These are phyloP conservation scores for Sarcodon aspratus DNA, from an alignment of 768 basidiomycete genomes.

Conservation along the genomic window DNA sequence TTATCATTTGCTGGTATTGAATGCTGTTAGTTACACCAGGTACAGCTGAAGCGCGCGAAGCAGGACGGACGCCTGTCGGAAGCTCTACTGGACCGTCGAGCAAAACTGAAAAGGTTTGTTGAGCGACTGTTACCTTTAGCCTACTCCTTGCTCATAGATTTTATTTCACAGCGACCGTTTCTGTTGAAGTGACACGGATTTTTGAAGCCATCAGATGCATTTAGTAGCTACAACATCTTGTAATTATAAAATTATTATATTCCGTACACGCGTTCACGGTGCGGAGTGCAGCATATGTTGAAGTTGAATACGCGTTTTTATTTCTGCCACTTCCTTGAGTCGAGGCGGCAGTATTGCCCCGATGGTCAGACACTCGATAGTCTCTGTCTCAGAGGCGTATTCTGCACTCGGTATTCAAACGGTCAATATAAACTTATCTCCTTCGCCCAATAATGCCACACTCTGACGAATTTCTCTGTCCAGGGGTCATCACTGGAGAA, in stretches of 20 bases:
- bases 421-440: slow-evolving; percentile 20
- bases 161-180: slow-evolving; percentile 28
- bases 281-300: no score
- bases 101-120: slow-evolving; percentile 70
- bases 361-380: slow-evolving; percentile 24
- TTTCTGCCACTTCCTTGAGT: not conserved
- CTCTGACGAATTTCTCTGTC: not conserved
- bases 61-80: slow-evolving; percentile 78
- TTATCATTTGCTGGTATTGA: slow-evolving; percentile 1
- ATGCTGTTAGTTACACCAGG: slow-evolving; percentile 2
- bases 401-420: slow-evolving; percentile 39
- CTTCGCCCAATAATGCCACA: not conserved
- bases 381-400: slow-evolving; percentile 25
- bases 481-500: slow-evolving; percentile 51
- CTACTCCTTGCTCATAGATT: not conserved
- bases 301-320: no score
- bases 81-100: slow-evolving; percentile 64
- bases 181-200: slow-evolving; percentile 17
- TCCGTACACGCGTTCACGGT: no score
- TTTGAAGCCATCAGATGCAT: no score
- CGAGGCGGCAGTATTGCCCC: not conserved
- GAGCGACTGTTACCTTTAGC: slow-evolving; percentile 2
- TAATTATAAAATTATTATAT: no score
- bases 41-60: slow-evolving; percentile 66
- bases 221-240: no score